Evolutionary conservation across 1,139 yeast species (phyloP).

Genomic region (Groenewaldozyma auringiensis): DNA sequence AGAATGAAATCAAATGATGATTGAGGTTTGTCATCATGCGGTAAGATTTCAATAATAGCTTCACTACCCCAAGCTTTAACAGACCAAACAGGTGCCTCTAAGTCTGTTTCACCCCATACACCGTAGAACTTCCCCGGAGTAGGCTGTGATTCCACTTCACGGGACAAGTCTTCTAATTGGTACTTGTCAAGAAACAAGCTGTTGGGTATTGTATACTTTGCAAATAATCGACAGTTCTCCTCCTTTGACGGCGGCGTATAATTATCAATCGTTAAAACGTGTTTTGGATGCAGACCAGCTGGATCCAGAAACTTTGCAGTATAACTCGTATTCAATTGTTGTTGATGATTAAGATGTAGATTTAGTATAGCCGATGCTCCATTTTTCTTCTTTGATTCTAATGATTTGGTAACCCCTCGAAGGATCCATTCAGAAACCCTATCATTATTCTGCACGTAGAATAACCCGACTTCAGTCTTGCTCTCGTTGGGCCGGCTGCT

Average conservation of each 20-base stretch:
- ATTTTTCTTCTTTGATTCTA: neutral
- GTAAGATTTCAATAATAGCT: constrained; percentile 32
- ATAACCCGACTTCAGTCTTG: constrained; percentile 24
- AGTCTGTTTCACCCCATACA: constrained; percentile 39
- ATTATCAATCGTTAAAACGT: constrained; percentile 16
- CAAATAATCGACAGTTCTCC: constrained; percentile 34
- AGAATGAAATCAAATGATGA: constrained; percentile 29
- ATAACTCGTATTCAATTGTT: constrained; percentile 17
- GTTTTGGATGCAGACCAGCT: constrained; percentile 41
- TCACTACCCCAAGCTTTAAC: constrained; percentile 41
- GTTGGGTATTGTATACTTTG: constrained; percentile 34
- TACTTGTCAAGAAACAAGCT: constrained; percentile 35
- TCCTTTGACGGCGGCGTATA: constrained; percentile 16
- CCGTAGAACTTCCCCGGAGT: constrained; percentile 33
- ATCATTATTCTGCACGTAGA: constrained; percentile 10
- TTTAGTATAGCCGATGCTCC: neutral
- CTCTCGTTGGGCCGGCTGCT: constrained; percentile 4
- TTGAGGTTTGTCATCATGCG: constrained; percentile 11
- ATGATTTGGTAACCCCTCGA: neutral
- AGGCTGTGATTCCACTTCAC: constrained; percentile 22
- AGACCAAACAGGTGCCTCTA: constrained; percentile 44
- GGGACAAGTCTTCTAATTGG: constrained; percentile 32
- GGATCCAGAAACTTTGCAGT: constrained; percentile 31
- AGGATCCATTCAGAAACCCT: constrained; percentile 1
- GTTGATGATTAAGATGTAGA: constrained; percentile 14